A percentile compares a stretch with the other conserved stretches of the same genome.
These are phyloP conservation scores for Eruca vesicaria DNA, from an alignment of 441 rosid species.

Conservation along the genomic window DNA sequence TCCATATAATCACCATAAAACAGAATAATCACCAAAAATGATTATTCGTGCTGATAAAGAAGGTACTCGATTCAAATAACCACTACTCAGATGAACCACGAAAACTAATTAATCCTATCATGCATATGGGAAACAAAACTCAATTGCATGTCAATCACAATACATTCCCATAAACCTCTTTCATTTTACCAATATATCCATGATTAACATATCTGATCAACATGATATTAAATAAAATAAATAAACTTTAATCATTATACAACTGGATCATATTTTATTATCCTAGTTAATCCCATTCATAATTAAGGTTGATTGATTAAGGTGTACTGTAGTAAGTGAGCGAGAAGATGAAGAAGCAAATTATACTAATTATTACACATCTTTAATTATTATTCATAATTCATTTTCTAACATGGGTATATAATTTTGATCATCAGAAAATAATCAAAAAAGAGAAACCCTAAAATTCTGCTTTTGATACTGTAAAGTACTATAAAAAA, in stretches of 20 bases:
- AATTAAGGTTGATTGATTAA: slow-evolving; percentile 9
- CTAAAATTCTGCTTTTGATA: not conserved
- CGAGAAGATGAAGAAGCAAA: not conserved
- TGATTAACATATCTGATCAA: not conserved
- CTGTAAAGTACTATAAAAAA: slow-evolving; percentile 3
- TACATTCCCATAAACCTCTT: not conserved
- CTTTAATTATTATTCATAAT: slow-evolving; percentile 26
- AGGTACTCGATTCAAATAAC: not conserved
- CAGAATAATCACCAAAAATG: not conserved
- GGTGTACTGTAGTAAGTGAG: not conserved
- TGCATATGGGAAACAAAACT: not conserved
- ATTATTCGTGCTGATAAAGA: not conserved
- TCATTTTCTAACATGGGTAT: slow-evolving; percentile 25
- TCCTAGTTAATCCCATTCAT: slow-evolving; percentile 1
- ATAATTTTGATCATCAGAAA: slow-evolving; percentile 17
- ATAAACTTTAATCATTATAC: not conserved
- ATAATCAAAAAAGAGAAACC: slow-evolving; percentile 28
- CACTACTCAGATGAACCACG: not conserved
- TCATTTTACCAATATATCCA: not conserved
- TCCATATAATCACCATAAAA: not conserved
- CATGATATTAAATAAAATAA: not conserved
- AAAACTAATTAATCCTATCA: not conserved
- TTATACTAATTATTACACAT: slow-evolving; percentile 25
- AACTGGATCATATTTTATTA: slow-evolving; percentile 7
- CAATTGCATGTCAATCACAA: not conserved